Percentiles rank a stretch among this genome's conserved stretches.
phyloP scores from a whole-genome alignment of 2,329 filamentous ascomycete species.

The Achaetomium macrosporum region DNA sequence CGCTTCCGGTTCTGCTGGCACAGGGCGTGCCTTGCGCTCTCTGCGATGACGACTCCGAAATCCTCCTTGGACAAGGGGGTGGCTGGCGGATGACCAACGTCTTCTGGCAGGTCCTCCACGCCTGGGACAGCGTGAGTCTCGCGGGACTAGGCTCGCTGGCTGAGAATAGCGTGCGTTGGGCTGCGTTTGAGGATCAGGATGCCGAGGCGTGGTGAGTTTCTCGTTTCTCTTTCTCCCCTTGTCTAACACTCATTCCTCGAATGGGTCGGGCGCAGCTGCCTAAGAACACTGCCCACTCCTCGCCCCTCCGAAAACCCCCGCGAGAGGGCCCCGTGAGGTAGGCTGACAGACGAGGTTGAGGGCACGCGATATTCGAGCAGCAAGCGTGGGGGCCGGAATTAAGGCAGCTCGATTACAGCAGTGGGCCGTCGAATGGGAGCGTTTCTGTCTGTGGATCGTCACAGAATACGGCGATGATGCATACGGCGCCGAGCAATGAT shows the following conservation, averaged over 20 bases:
- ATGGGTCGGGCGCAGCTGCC: constrained; percentile 3
- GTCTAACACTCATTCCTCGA: no score
- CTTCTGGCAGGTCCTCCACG: constrained; percentile 90
- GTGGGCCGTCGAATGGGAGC: constrained; percentile 80
- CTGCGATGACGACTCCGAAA: constrained; percentile 75
- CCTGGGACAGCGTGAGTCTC: constrained; percentile 84
- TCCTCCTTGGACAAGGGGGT: neutral
- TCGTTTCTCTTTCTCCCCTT: neutral
- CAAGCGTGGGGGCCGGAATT: constrained; percentile 62
- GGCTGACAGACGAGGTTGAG: constrained; percentile 3
- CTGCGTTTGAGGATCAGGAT: constrained; percentile 75
- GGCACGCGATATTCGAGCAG: constrained; percentile 66
- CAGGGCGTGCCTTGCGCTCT: constrained; percentile 78
- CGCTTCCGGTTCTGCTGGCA: constrained; percentile 76
- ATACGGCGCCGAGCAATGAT: neutral
- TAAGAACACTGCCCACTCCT: neutral
- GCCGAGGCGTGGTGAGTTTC: constrained; percentile 52
- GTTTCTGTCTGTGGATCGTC: constrained; percentile 86
- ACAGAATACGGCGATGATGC: constrained; percentile 53
- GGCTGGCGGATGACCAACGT: constrained; percentile 80
- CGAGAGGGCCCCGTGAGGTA: neutral
- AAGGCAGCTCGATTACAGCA: constrained; percentile 69
- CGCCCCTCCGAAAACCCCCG: neutral
- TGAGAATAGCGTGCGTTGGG: constrained; percentile 89
- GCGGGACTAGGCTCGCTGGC: constrained; percentile 80